phyloP scores from a whole-genome alignment of 225 moss, liverwort and hornwort species.

The Sphagnum contortum region DNA sequence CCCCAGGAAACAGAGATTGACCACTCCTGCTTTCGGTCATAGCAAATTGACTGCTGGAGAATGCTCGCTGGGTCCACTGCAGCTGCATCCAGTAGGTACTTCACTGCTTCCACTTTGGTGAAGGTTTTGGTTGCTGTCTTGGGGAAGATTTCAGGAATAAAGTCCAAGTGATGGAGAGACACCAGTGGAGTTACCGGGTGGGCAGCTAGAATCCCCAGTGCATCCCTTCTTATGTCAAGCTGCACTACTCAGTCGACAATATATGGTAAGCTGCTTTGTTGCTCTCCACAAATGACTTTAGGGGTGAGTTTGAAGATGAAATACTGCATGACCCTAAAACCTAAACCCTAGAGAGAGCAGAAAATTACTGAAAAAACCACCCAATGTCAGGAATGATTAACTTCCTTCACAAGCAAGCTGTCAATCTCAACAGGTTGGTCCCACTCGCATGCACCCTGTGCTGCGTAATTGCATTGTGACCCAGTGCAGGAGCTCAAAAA shows the following conservation, averaged over 20 bases:
- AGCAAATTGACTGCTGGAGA: slow-evolving; percentile 45
- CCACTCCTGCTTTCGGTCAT: slow-evolving; percentile 21
- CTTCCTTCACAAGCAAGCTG: too few relatives aligned
- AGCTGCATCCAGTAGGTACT: slow-evolving; percentile 28
- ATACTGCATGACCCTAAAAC: too few relatives aligned
- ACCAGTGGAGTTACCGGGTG: slow-evolving; percentile 36
- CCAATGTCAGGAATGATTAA: background rate
- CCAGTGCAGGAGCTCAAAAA: background rate
- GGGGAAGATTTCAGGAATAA: slow-evolving; percentile 34
- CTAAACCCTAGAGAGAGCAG: background rate
- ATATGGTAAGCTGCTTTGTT: too few relatives aligned
- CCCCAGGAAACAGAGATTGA: slow-evolving; percentile 42
- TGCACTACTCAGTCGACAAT: slow-evolving; percentile 2
- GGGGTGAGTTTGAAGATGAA: too few relatives aligned
- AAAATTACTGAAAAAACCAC: background rate
- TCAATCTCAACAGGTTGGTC: too few relatives aligned
- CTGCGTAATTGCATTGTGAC: background rate
- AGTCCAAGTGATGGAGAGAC: slow-evolving; percentile 40
- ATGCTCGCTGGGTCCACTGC: slow-evolving; percentile 32
- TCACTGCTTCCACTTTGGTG: slow-evolving; percentile 24
- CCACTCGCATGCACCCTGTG: too few relatives aligned
- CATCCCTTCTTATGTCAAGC: slow-evolving; percentile 42
- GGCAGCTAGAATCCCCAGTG: slow-evolving; percentile 40
- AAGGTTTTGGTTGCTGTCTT: slow-evolving; percentile 22
- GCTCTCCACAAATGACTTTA: too few relatives aligned